Base-by-base conservation (phyloP, 2,329 filamentous ascomycete species). In the Monilinia fructigena region DNA sequence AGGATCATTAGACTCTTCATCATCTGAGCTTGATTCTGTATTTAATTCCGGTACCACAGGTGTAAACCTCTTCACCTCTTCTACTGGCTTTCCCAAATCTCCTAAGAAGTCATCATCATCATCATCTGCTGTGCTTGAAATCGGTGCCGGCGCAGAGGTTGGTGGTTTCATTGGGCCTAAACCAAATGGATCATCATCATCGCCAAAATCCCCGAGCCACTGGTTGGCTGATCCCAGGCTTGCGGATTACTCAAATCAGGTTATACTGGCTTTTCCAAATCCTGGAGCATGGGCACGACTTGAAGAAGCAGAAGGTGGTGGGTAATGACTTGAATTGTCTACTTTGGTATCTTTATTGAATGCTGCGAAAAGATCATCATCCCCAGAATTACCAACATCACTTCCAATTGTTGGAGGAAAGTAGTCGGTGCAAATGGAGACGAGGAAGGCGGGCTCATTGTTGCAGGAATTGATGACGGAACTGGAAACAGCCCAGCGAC, bases 141-240 rank as follows among this genome's bases (percentile, higher is more conserved):
- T 74, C 11, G 68, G 73, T 35, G 75, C 73, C 28, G 70, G 65
- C 28, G 75, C 71, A 28, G 76, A 40, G 73, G 55, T 65, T 31
- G 63, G 70, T 40, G 62, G 78, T 74, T 78, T 70, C 73, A 92
- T 76, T 70, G 89, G 81, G 67, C 83, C 88, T 47, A 97, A 80
- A 0, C 92, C 94, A 76, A 98, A 97, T 2, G 93, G 92, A 75
- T 97, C 92, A 75, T 96, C 92, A 72, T 94, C 89, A 40, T 85
- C 82, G 16, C 77, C 79, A 68, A 87, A 79, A 0, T 72, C 76
- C 48, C 70, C 20, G 67, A 70, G 40, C 65, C 66, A 61, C 69
- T 55, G 55, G 64, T 64, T 50, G 71, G 53, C 20, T 69, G 59
- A 31, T 74, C 78, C 86, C 86, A 89, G 1, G 86, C 81, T 66